Base-by-base conservation (phyloP, 1,139 yeast genomes). In the Blastobotrys apis region DNA sequence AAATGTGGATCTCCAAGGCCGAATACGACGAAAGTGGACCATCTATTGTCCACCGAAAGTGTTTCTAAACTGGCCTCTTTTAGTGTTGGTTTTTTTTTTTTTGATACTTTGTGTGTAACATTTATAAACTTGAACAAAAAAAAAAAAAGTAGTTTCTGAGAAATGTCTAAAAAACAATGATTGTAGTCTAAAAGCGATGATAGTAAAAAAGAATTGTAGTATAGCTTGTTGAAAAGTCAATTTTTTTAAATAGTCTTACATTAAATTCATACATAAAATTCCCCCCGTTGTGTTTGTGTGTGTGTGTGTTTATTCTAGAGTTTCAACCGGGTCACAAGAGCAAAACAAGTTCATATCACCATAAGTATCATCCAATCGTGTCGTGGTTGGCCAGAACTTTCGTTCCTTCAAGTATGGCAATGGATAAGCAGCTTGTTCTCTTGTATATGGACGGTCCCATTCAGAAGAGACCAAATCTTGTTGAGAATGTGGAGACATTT, bases 11-110 rank as follows among this genome's bases (percentile, higher is more conserved):
- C 23, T 84, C 94, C 37, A 84, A 82, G 64, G 81, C 80, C 56
- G 98, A 92, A 96, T 90, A 90, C 83, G 97, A 92, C 82, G 98
- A 92, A 80, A 86, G 96, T 75, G 98, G 98, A 69, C 98, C 98
- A 67, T 88, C 97, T 55, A 92, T 92, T 71, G 98, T 92, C 69
- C 97, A 92, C 86, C 96, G 92, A 83, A 94, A 94, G 80, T 92
- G 98, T 84, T 92, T 92, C 92, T 92, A 87, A 85, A 68, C 36
- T 13, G 29, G 21, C 12, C 21, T 20, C 16, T 33, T 12, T 16
- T 17, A 6, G 6, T 29, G 32, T 29, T 29, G 8, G 4, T 15
- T 9, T 5, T 16, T 16, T 32, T 5, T 32, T 16, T 9, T 32
- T 9, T 32, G 13, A 6, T 10, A 6, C 32, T 6, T 29, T 6